Percentiles rank a stretch among this genome's conserved stretches.
These are phyloP conservation scores for Nannochloris sp. DNA, from an alignment of 139 green algal genomes.

Conservation along the genomic window DNA sequence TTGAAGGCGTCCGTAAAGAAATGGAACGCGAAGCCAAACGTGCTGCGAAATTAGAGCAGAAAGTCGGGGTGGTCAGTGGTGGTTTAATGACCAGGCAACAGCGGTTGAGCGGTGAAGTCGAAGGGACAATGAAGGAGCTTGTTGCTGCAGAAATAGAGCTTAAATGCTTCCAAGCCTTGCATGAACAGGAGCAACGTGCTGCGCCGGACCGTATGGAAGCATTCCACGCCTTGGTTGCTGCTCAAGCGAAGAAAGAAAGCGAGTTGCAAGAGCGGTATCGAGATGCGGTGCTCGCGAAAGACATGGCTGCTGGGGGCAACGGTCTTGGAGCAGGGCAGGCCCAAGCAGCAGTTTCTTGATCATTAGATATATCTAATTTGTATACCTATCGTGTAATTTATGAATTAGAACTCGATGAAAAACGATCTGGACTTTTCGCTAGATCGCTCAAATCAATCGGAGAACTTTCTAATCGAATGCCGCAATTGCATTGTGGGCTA, in stretches of 20 bases:
- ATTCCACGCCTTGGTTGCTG: slow-evolving; percentile 40
- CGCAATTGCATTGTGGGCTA: no score
- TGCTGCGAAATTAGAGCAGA: slow-evolving; percentile 70
- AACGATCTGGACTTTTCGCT: no score
- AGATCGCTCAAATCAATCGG: no score
- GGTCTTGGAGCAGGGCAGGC: no score
- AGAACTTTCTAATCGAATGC: no score
- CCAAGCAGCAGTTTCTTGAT: no score
- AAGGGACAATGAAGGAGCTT: slow-evolving; percentile 5
- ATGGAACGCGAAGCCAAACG: slow-evolving; percentile 69
- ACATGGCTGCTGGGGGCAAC: no score
- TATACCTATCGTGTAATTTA: no score
- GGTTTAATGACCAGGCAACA: slow-evolving; percentile 49
- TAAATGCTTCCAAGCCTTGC: slow-evolving; percentile 46
- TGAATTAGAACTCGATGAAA: no score
- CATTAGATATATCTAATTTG: no score
- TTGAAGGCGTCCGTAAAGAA: slow-evolving; percentile 46
- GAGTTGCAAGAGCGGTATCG: slow-evolving; percentile 61
- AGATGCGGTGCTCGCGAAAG: not conserved
- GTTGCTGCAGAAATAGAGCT: slow-evolving; percentile 30
- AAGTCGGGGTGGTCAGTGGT: slow-evolving; percentile 36
- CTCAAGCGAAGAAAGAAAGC: slow-evolving; percentile 45
- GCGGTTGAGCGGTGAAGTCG: slow-evolving; percentile 24
- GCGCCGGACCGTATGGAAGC: slow-evolving; percentile 43
- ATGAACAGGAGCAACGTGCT: slow-evolving; percentile 52